Base-by-base conservation (phyloP, 768 basidiomycete genomes). In the Serendipita vermifera region DNA sequence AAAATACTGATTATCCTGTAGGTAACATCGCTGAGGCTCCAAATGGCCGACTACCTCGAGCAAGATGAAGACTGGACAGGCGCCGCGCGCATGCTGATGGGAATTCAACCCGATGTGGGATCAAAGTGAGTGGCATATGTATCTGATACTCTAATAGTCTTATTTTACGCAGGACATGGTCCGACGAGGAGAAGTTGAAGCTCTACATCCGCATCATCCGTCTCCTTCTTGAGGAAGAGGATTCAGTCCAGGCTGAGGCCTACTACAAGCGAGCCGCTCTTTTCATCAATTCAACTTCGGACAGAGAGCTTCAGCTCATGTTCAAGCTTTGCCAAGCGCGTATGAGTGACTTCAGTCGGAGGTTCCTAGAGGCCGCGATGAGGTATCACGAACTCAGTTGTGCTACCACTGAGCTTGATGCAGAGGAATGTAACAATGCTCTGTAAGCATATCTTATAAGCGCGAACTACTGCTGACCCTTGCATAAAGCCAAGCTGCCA, bases 241-340 rank as follows among this genome's bases (percentile, higher is more conserved):
- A 99, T 65, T 90, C 88, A 3, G 85, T 93, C 2, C 88, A 92
- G 68, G 96, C 96, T n/a, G 94, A 98, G 67, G 88, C 91, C 2
- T 98, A 92, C 70, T 94, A 94, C 69, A 94, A 93, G 65, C 87
- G 96, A 56, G 96, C 96, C 17, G 88, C 91, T 1, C 78, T 92
- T 20, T 78, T 97, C 20, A 82, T 89, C 22, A 86, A 91, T 66
- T 80, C 83, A 14, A 80, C 85, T 35, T 75, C 73, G 14, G 82
- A 97, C 70, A 82, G 80, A 62, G 87, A 85, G 66, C 86, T 83
- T 13, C 74, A 83, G 33, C 76, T 94, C 22, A 77, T 82, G 63
- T 93, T 87, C 74, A 94, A 92, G 69, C 78, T 93, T 24, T 91
- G 85, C 62, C 89, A 98, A 72, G 96, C 96, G 20, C 79, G 93